These are phyloP conservation scores for Cercospora citrullina DNA, from an alignment of 2,329 filamentous ascomycete genomes.

Conservation along the genomic window DNA sequence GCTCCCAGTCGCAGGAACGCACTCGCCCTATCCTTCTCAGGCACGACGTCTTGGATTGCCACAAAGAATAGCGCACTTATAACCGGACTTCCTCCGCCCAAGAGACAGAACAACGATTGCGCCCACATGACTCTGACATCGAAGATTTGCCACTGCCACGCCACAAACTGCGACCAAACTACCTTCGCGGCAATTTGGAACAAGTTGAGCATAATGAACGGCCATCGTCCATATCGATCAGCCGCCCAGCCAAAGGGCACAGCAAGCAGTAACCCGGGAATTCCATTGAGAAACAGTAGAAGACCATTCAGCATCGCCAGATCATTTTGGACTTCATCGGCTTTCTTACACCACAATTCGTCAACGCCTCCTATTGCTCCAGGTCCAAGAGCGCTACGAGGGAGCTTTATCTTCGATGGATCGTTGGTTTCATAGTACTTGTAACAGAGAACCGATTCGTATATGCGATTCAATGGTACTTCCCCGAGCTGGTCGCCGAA, in stretches of 20 bases:
- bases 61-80: constrained; percentile 34
- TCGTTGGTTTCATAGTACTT: constrained; percentile 48
- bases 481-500: constrained; percentile 43
- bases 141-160: constrained; percentile 40
- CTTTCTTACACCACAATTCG: constrained; percentile 52
- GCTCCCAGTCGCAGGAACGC: constrained; percentile 38
- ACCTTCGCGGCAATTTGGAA: constrained; percentile 29
- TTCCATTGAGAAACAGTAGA: constrained; percentile 47
- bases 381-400: constrained; percentile 32
- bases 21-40: constrained; percentile 31
- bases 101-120: constrained; percentile 33
- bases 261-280: constrained; percentile 43
- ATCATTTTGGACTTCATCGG: constrained; percentile 51
- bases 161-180: constrained; percentile 37
- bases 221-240: constrained; percentile 40
- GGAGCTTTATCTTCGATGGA: constrained; percentile 34
- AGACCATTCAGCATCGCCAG: constrained; percentile 56
- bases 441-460: constrained; percentile 58
- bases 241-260: constrained; percentile 41
- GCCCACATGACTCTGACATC: constrained; percentile 38
- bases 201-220: constrained; percentile 34
- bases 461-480: constrained; percentile 52
- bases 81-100: constrained; percentile 35
- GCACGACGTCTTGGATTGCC: constrained; percentile 37
- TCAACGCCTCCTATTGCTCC: constrained; percentile 38